A percentile compares a stretch with the other conserved stretches of the same genome.
Evolutionary conservation across 2,329 filamentous ascomycete genomes (phyloP).

Genomic region (Paracorniculantispora psalliotae): DNA sequence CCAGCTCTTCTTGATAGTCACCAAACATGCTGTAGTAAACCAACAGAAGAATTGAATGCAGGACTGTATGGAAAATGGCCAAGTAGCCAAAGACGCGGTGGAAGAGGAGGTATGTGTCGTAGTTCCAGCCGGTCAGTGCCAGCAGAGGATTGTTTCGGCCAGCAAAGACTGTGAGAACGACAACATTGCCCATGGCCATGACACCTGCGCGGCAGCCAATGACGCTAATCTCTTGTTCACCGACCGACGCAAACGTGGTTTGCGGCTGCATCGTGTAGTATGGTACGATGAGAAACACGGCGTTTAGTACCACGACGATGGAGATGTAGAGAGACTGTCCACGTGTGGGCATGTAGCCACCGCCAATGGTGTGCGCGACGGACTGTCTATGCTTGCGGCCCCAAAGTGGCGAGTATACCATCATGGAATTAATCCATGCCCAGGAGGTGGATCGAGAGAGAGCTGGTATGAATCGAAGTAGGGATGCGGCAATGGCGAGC

Average conservation of each 20-base stretch:
- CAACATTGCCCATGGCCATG: slow-evolving; percentile 30
- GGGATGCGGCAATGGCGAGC: slow-evolving; percentile 27
- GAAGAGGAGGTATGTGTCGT: slow-evolving; percentile 31
- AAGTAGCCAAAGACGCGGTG: slow-evolving; percentile 50
- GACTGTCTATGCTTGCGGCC: slow-evolving; percentile 30
- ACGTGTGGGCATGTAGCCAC: slow-evolving; percentile 28
- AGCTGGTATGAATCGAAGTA: slow-evolving; percentile 31
- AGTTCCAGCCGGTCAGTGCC: slow-evolving; percentile 32
- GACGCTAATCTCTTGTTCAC: slow-evolving; percentile 26
- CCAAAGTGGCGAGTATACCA: slow-evolving; percentile 28
- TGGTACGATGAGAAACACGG: slow-evolving; percentile 27
- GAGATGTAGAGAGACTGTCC: slow-evolving; percentile 31
- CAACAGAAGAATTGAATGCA: slow-evolving; percentile 31
- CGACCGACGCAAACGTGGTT: slow-evolving; percentile 21
- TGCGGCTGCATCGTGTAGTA: slow-evolving; percentile 26
- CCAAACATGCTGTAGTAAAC: slow-evolving; percentile 22
- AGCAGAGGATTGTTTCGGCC: slow-evolving; percentile 32
- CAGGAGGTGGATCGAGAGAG: slow-evolving; percentile 22
- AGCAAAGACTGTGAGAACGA: slow-evolving; percentile 29
- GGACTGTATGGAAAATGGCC: slow-evolving; percentile 75
- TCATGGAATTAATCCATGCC: slow-evolving; percentile 25
- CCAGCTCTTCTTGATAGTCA: slow-evolving; percentile 22
- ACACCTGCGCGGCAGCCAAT: slow-evolving; percentile 32
- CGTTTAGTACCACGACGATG: slow-evolving; percentile 30
- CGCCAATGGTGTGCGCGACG: slow-evolving; percentile 17